These are phyloP conservation scores for Geotrichum restrictum DNA, from an alignment of 1,139 yeast species.

Conservation along the genomic window DNA sequence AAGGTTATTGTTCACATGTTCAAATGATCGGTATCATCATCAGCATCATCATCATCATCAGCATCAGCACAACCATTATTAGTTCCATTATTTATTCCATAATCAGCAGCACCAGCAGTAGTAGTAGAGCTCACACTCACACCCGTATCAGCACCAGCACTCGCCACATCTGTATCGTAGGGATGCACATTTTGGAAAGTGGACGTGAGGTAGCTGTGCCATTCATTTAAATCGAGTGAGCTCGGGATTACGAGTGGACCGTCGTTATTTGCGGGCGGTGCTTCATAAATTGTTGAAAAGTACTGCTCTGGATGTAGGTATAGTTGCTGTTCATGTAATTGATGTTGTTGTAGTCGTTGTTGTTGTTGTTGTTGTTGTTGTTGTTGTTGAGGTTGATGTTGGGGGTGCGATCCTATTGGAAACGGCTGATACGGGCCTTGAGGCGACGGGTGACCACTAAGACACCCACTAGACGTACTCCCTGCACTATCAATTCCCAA, in stretches of 20 bases:
- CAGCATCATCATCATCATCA: too few relatives aligned
- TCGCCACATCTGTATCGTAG: neutral
- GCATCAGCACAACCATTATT: neutral
- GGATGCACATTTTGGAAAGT: conserved; percentile 18
- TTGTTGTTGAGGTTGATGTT: neutral
- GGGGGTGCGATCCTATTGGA: neutral
- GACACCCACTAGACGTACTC: conserved; percentile 11
- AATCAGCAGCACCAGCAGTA: too few relatives aligned
- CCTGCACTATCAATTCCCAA: neutral
- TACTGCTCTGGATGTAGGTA: too few relatives aligned
- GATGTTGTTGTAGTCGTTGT: too few relatives aligned
- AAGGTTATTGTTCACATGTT: too few relatives aligned
- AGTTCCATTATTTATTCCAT: neutral
- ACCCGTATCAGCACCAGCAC: neutral
- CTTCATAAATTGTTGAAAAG: too few relatives aligned
- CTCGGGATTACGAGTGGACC: conserved; percentile 29
- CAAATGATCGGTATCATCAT: too few relatives aligned
- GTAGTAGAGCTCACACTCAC: too few relatives aligned
- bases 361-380: too few relatives aligned
- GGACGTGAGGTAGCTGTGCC: conserved; percentile 39
- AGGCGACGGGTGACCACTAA: conserved; percentile 7
- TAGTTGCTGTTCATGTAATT: too few relatives aligned
- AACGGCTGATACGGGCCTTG: neutral
- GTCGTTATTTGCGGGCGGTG: too few relatives aligned
- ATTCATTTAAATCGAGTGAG: conserved; percentile 39